Evolutionary conservation across 164 flowering plant genomes (phyloP), one percentile per base, ranked within the genome.

Genomic region (Euptelea pleiosperma): DNA sequence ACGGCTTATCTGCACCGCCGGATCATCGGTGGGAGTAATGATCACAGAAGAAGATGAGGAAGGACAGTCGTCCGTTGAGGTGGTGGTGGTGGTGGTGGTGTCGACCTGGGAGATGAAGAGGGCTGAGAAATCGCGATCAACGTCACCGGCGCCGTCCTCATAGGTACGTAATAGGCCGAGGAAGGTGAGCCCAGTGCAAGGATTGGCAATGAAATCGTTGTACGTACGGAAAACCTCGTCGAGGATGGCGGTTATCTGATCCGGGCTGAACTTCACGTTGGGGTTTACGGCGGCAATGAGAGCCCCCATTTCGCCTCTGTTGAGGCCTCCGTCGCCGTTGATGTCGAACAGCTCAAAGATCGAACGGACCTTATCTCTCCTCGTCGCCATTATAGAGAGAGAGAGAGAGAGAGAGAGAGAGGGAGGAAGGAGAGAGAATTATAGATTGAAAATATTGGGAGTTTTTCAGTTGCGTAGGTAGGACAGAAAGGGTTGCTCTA

Each of bases 161-260:
- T n/a, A n/a, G n/a, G n/a, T n/a, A n/a, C n/a, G n/a, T n/a, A n/a
- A n/a, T n/a, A n/a, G n/a, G n/a, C 62, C 68, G 40, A 22, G 39
- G 36, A 57, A 65, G 15, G 45, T 10, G 36, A 65, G 57, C 21
- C 68, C 68, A 28, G 11, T 48, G 11, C 8, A 33, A 35, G 46
- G 58, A 24, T 40, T 40, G 22, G 35, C 34, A n/a, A n/a, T n/a
- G n/a, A n/a, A n/a, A n/a, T n/a, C n/a, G n/a, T n/a, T n/a, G n/a
- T n/a, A n/a, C n/a, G 62, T 48, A 6, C 58, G 43, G 58, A 65
- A 65, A 15, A 65, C 62, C 62, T 65, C 62, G 25, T 65, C 68
- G 29, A 65, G 62, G 31, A 65, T 58, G 57, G 62, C 62, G 3
- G 30, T 1, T 35, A 65, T 58, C 52, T 65, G 68, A 1, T 65